Conservation (phyloP, 805 yeast species). For the Cyberlindnera mississippiensis region DNA sequence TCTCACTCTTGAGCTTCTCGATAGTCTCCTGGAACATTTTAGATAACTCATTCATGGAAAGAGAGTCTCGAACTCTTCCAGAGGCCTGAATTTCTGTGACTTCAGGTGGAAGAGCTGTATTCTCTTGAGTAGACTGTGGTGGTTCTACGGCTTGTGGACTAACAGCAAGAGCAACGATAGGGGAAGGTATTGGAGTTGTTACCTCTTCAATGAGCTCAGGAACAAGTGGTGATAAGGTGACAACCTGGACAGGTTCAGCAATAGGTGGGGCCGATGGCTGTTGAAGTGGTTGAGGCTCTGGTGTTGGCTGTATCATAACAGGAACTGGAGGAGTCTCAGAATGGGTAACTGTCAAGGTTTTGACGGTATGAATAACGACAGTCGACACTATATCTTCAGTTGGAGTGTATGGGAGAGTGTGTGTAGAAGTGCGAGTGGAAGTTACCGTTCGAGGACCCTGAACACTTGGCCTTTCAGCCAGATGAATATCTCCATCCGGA, state of each 20-base stretch:
- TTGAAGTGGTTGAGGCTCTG: not conserved
- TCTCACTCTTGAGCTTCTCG: constrained; percentile 9
- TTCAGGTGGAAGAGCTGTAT: not conserved
- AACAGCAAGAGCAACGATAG: not conserved
- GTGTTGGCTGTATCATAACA: not conserved
- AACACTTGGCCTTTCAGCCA: not conserved
- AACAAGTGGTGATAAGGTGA: not conserved
- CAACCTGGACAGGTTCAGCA: no score
- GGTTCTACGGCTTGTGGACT: not conserved
- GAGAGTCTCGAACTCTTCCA: not conserved
- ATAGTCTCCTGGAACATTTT: constrained; percentile 12
- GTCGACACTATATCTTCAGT: constrained; percentile 3
- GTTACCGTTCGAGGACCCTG: not conserved
- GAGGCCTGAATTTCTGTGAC: not conserved
- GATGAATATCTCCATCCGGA: not conserved
- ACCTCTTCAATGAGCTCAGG: not conserved
- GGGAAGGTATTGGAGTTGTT: no score
- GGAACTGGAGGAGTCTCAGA: not conserved
- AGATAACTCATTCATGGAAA: constrained; percentile 2
- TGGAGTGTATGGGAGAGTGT: constrained; percentile 1
- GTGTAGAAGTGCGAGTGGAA: constrained; percentile 8
- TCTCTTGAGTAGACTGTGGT: not conserved
- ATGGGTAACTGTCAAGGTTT: constrained; percentile 8
- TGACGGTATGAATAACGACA: constrained; percentile 5
- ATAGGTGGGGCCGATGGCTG: no score